A percentile compares a stretch with the other conserved stretches of the same genome.
Conservation (phyloP, 176 grass and related monocot genomes). For the Aegilops sharonensis region DNA sequence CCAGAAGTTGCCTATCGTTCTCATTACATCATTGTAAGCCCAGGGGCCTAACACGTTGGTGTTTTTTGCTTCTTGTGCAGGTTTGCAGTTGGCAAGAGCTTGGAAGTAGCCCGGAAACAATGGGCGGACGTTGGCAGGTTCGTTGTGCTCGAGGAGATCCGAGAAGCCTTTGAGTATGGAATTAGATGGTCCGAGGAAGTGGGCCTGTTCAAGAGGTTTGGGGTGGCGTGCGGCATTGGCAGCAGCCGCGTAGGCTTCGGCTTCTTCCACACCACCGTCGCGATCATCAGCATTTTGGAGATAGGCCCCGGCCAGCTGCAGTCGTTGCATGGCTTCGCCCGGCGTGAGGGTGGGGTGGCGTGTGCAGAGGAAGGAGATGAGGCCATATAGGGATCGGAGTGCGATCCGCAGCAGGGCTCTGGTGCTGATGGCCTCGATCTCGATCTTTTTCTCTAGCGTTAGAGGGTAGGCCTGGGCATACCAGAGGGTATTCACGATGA, state of each 20-base stretch:
- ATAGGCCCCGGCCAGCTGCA: background rate
- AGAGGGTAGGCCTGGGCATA: background rate
- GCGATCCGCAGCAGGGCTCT: background rate
- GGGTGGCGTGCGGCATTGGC: background rate
- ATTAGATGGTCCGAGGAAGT: background rate
- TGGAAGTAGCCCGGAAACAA: background rate
- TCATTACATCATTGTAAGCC: background rate
- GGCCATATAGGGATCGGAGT: background rate
- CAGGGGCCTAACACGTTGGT: background rate
- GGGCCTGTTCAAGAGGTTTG: background rate
- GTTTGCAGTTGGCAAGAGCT: background rate
- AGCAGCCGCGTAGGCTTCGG: background rate
- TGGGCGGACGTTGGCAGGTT: background rate
- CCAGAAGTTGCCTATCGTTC: background rate
- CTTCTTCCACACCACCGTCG: background rate
- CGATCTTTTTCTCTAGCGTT: background rate
- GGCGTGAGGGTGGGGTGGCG: background rate
- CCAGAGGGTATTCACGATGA: background rate
- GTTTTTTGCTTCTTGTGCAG: background rate
- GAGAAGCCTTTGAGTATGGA: background rate
- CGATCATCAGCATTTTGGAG: background rate
- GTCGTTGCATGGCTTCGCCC: background rate
- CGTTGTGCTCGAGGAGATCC: background rate
- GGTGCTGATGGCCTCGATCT: background rate
- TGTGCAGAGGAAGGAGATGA: background rate